Percentiles rank a stretch among this genome's conserved stretches.
Evolutionary conservation across 352 stramenopile genomes (phyloP).

Genomic region (Pythium aristosporum): DNA sequence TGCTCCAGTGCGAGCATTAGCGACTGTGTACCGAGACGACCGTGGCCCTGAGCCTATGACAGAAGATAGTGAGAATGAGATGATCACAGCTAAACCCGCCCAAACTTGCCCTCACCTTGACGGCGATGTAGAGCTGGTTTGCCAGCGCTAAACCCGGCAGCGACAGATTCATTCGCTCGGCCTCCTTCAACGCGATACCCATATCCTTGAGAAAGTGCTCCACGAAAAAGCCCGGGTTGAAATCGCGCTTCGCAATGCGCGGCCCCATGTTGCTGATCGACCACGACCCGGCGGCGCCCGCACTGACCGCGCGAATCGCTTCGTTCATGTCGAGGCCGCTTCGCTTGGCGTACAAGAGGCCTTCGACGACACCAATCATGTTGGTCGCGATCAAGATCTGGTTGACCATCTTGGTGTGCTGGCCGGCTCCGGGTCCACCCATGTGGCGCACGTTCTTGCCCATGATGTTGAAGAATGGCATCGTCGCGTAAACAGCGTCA

Average conservation of each 20-base stretch:
- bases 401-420: slow-evolving; percentile 93
- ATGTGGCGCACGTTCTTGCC: slow-evolving; percentile 90
- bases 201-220: slow-evolving; percentile 92
- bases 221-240: slow-evolving; percentile 90
- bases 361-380: slow-evolving; percentile 89
- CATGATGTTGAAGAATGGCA: slow-evolving; percentile 88
- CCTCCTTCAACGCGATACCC: slow-evolving; percentile 88
- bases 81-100: background rate
- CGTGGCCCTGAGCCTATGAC: slow-evolving; percentile 73
- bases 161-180: slow-evolving; percentile 81
- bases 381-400: slow-evolving; percentile 88
- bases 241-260: slow-evolving; percentile 86
- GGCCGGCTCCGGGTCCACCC: slow-evolving; percentile 73
- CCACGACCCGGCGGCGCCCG: slow-evolving; percentile 85
- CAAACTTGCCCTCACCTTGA: slow-evolving; percentile 47
- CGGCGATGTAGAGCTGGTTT: slow-evolving; percentile 84
- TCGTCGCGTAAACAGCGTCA: slow-evolving; percentile 71
- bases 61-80: background rate
- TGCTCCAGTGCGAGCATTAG: slow-evolving; percentile 88
- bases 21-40: slow-evolving; percentile 75
- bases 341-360: slow-evolving; percentile 86
- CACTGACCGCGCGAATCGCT: slow-evolving; percentile 82
- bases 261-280: slow-evolving; percentile 90
- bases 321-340: slow-evolving; percentile 87
- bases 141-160: slow-evolving; percentile 82